A percentile compares a stretch with the other conserved stretches of the same genome.
Evolutionary conservation across 495 filamentous ascomycete species (phyloP).

Genomic region (Niebla homalea): DNA sequence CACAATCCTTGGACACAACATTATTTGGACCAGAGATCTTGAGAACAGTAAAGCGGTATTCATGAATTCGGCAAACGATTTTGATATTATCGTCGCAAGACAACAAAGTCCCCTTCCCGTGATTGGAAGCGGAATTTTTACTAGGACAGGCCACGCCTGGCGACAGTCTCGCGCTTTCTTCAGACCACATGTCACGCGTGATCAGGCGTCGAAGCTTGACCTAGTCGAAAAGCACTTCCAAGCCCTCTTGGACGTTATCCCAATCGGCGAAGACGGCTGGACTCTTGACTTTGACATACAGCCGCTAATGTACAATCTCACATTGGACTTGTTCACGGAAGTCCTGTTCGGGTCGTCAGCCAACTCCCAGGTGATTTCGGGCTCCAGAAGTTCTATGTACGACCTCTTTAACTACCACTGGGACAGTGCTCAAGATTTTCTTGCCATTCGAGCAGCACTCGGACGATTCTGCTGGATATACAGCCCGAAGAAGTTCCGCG

Average conservation of each 20-base stretch:
- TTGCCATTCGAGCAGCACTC: neutral
- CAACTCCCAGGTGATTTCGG: no score
- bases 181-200: no score
- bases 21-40: slow-evolving; percentile 38
- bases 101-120: no score
- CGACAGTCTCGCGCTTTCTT: no score
- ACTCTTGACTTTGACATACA: slow-evolving; percentile 39
- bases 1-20: slow-evolving; percentile 17
- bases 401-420: neutral
- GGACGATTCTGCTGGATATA: slow-evolving; percentile 3
- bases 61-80: slow-evolving; percentile 40
- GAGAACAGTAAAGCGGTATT: slow-evolving; percentile 46
- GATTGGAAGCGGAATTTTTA: no score
- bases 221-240: no score
- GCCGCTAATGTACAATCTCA: slow-evolving; percentile 46
- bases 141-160: no score
- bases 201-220: no score
- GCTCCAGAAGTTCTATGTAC: neutral
- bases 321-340: slow-evolving; percentile 52
- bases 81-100: slow-evolving; percentile 24
- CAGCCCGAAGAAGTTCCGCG: neutral
- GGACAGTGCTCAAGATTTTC: neutral
- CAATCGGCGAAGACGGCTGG: no score
- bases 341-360: slow-evolving; percentile 45
- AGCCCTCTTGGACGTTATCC: no score